phyloP scores from a whole-genome alignment of 1,139 yeast genomes.

The Saccharomyces hybrid region DNA sequence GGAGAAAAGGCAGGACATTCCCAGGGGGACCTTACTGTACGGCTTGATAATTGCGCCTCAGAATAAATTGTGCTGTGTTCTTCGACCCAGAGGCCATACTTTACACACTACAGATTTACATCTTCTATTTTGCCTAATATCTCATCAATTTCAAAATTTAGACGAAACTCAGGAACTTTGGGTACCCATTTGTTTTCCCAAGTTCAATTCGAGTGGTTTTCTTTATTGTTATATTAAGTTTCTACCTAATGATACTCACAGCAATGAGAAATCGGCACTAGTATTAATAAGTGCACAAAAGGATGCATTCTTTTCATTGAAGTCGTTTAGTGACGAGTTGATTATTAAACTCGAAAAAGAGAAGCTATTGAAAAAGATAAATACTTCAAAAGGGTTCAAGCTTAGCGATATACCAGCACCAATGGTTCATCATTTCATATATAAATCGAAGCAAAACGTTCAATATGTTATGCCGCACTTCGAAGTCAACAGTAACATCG shows the following conservation, averaged over 20 bases:
- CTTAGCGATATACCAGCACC: conserved; percentile 52
- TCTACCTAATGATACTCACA: conserved; percentile 26
- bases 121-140: conserved; percentile 53
- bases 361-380: conserved; percentile 33
- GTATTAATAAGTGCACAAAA: conserved; percentile 77
- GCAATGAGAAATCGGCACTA: conserved; percentile 44
- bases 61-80: conserved; percentile 48
- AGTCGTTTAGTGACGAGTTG: conserved; percentile 49
- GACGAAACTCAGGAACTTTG: conserved; percentile 63
- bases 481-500: conserved; percentile 7
- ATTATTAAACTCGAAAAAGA: conserved; percentile 24
- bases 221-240: conserved; percentile 70
- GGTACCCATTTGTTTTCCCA: conserved; percentile 90
- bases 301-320: conserved; percentile 71
- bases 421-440: conserved; percentile 68
- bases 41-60: conserved; percentile 54
- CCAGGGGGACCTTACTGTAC: conserved; percentile 42
- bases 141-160: conserved; percentile 36
- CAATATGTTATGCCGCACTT: conserved; percentile 43
- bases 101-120: conserved; percentile 65
- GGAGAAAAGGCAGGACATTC: conserved; percentile 19
- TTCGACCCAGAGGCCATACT: conserved; percentile 58
- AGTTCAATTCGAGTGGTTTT: conserved; percentile 83
- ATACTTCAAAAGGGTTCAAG: conserved; percentile 35
- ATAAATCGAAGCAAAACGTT: conserved; percentile 56